Conservation (phyloP, 345 rosid species). For the Geranium rotundifolium region DNA sequence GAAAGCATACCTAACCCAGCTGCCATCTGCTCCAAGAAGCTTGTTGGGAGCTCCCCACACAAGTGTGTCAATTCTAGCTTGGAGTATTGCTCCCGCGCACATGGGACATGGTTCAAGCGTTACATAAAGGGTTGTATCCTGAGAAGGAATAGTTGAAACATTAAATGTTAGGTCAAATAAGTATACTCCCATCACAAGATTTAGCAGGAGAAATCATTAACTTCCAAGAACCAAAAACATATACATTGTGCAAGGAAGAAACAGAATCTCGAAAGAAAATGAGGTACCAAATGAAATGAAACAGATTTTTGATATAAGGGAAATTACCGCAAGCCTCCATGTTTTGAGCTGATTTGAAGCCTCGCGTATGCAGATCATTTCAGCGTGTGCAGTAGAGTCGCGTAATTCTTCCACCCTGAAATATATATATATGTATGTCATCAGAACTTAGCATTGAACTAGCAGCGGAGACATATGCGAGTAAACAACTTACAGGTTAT, state of each 20-base stretch:
- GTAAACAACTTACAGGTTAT: slow-evolving; percentile 60
- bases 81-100: slow-evolving; percentile 99
- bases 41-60: slow-evolving; percentile 99
- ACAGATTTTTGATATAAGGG: slow-evolving; percentile 3
- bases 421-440: slow-evolving; percentile 10
- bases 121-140: slow-evolving; percentile 83
- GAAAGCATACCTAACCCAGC: slow-evolving; percentile 71
- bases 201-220: no score
- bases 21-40: slow-evolving; percentile 97
- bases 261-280: neutral
- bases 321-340: slow-evolving; percentile 84
- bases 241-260: neutral
- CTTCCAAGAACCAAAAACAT: no score
- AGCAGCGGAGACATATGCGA: slow-evolving; percentile 3
- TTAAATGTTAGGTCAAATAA: neutral
- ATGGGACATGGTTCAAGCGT: slow-evolving; percentile 95
- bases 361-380: slow-evolving; percentile 88
- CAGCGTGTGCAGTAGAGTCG: slow-evolving; percentile 97
- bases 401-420: slow-evolving; percentile 89
- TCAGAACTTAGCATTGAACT: slow-evolving; percentile 5
- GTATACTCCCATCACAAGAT: neutral
- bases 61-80: slow-evolving; percentile 74
- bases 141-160: slow-evolving; percentile 9
- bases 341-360: slow-evolving; percentile 63
- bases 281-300: neutral